Percentiles rank a stretch among this genome's conserved stretches.
phyloP scores from a whole-genome alignment of 140 eudicot species.

The Bidens hawaiensis region DNA sequence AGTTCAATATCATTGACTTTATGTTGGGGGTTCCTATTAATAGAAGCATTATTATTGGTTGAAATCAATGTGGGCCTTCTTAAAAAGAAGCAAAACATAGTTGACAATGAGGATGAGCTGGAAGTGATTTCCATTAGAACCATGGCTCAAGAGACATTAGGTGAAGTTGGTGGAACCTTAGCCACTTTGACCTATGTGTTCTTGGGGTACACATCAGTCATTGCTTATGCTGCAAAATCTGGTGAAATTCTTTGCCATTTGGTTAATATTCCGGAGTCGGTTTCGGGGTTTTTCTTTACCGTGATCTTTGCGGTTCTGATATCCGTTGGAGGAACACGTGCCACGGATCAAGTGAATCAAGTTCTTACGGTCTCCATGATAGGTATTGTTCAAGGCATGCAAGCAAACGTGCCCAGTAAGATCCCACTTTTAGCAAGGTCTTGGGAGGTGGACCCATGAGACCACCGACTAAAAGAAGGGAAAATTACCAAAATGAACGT shows the following conservation, averaged over 20 bases:
- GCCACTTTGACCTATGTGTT: constrained; percentile 71
- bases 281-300: constrained; percentile 57
- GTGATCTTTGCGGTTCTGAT: constrained; percentile 46
- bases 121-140: constrained; percentile 81
- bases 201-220: constrained; percentile 82
- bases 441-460: too few relatives aligned
- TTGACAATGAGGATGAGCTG: constrained; percentile 33
- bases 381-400: constrained; percentile 31
- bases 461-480: too few relatives aligned
- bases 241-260: constrained; percentile 73
- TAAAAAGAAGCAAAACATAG: constrained; percentile 36
- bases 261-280: constrained; percentile 50
- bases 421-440: too few relatives aligned
- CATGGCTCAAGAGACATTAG: constrained; percentile 94
- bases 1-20: constrained; percentile 66
- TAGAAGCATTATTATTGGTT: constrained; percentile 72
- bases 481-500: too few relatives aligned
- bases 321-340: constrained; percentile 61
- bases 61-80: constrained; percentile 75
- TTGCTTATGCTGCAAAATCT: constrained; percentile 75
- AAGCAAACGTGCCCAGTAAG: too few relatives aligned
- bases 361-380: constrained; percentile 71
- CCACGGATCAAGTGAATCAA: constrained; percentile 75
- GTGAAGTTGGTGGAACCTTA: constrained; percentile 68
- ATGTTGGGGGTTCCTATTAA: constrained; percentile 81